phyloP scores from a whole-genome alignment of 495 filamentous ascomycete species.

The Terfezia boudieri region DNA sequence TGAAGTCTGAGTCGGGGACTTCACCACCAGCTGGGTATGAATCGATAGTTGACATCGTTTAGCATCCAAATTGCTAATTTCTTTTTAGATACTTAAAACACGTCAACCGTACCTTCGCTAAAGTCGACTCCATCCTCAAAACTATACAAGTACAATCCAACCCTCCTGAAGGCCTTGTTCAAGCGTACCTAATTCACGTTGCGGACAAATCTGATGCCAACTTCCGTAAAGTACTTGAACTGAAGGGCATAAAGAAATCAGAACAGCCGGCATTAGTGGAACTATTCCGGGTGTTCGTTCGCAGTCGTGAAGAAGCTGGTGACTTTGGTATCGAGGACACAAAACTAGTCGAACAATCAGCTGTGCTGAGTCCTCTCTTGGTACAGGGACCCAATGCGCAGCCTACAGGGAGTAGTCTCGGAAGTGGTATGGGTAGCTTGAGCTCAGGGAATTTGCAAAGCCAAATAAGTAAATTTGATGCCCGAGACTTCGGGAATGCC shows the following conservation, averaged over 20 bases:
- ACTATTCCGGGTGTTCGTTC: constrained; percentile 63
- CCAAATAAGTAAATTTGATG: neutral
- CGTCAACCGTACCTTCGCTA: constrained; percentile 61
- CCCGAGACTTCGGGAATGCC: neutral
- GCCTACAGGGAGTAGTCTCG: neutral
- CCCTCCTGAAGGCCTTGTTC: constrained; percentile 80
- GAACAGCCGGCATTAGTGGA: constrained; percentile 73
- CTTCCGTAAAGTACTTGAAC: constrained; percentile 87
- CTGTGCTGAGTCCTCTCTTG: neutral
- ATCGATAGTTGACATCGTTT: neutral
- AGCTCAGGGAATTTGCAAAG: neutral
- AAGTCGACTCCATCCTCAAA: constrained; percentile 47
- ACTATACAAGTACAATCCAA: constrained; percentile 84
- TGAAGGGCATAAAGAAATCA: constrained; percentile 64
- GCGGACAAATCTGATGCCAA: constrained; percentile 76
- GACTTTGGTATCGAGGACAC: constrained; percentile 15
- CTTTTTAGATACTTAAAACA: constrained; percentile 60
- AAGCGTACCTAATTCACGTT: constrained; percentile 90
- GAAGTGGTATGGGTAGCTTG: neutral
- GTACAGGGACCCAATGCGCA: neutral
- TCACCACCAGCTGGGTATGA: neutral
- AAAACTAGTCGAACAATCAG: constrained; percentile 9
- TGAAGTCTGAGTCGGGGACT: constrained; percentile 22
- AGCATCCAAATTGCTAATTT: neutral
- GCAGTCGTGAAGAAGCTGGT: constrained; percentile 31